Conservation (phyloP, 1,284 basidiomycete genomes). For the Ganoderma sp. region DNA sequence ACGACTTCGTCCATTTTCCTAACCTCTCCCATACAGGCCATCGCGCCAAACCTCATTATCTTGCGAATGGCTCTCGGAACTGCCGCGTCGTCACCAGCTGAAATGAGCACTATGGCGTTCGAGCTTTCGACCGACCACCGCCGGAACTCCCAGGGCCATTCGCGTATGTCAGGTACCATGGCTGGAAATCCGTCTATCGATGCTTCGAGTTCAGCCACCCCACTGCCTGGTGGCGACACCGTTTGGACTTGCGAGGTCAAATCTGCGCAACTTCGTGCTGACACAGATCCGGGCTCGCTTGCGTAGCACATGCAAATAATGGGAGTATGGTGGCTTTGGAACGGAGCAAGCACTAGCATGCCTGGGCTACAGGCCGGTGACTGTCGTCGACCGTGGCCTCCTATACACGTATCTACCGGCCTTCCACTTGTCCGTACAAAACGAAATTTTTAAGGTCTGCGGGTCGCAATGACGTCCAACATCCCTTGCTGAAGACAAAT, state of each 20-base stretch:
- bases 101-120: not conserved
- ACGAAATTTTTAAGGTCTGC: no score
- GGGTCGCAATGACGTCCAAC: no score
- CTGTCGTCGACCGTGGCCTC: no score
- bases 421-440: no score
- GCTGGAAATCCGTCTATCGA: not conserved
- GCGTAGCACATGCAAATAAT: no score
- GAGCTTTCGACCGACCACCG: not conserved
- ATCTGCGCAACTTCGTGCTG: not conserved
- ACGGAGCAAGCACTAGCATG: no score
- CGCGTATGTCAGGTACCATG: not conserved
- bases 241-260: not conserved
- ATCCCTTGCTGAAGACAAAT: no score
- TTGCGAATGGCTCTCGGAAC: not conserved
- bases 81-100: not conserved
- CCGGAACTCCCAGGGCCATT: not conserved
- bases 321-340: no score
- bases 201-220: not conserved
- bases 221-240: not conserved
- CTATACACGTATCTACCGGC: no score
- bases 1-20: no score
- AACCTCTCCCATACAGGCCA: not conserved
- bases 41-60: not conserved
- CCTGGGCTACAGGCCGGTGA: no score
- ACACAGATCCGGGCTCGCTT: no score